Evolutionary conservation across 2,329 filamentous ascomycete species (phyloP).

Genomic region (Trichoderma sp.): DNA sequence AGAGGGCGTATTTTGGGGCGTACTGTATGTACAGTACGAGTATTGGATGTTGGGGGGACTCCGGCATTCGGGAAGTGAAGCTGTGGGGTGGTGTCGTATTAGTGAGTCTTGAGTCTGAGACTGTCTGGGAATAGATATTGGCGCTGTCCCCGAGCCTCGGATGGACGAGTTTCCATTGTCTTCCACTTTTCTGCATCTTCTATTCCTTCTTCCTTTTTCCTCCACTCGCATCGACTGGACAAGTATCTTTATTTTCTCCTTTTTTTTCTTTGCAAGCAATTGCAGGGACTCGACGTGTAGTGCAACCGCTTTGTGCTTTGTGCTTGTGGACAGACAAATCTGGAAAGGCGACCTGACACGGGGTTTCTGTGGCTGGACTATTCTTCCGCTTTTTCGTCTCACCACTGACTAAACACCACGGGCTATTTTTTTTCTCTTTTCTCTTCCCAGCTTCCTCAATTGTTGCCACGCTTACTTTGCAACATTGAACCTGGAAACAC

Average conservation of each 20-base stretch:
- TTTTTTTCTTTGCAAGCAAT: neutral
- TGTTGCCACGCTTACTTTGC: constrained; percentile 2
- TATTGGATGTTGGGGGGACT: neutral
- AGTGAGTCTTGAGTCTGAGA: neutral
- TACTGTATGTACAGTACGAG: too few relatives aligned
- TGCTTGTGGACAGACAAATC: neutral
- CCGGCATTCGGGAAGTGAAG: constrained; percentile 13
- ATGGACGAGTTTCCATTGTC: neutral
- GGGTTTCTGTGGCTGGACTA: neutral
- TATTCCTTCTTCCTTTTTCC: constrained; percentile 8
- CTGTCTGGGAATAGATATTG: neutral
- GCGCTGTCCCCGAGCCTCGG: neutral
- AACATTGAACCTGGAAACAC: neutral
- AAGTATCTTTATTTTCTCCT: too few relatives aligned
- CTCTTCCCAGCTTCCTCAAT: neutral
- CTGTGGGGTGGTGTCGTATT: neutral
- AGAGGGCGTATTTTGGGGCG: neutral
- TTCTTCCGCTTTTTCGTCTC: constrained; percentile 3
- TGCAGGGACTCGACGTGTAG: neutral
- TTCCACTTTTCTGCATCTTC: constrained; percentile 27
- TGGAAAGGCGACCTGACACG: neutral
- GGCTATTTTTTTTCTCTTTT: neutral
- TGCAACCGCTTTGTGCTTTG: neutral
- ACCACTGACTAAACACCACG: neutral
- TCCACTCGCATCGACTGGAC: neutral